phyloP scores from a whole-genome alignment of 73 alveolate genomes.

The Loxodes magnus region DNA sequence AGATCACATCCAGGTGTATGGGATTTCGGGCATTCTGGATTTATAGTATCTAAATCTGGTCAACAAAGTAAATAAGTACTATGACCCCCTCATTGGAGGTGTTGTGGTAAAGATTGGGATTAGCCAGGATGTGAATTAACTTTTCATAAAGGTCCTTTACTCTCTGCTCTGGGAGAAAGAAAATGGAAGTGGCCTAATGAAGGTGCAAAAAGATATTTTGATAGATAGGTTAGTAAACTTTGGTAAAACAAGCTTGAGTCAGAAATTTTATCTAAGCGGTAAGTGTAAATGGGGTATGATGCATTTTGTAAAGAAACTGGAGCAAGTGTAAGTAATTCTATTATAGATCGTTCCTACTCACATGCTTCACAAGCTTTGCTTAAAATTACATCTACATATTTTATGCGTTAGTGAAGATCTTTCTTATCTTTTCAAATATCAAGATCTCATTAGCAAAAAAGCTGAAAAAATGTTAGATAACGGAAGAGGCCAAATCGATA shows the following conservation, averaged over 20 bases:
- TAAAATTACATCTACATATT: conserved; percentile 49
- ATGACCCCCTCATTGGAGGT: conserved; percentile 97
- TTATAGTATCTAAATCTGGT: too few relatives aligned
- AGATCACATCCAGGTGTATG: conserved; percentile 94
- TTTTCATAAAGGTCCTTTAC: conserved; percentile 79
- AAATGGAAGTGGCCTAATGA: conserved; percentile 89
- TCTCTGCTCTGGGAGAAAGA: conserved; percentile 49
- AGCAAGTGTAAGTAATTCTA: too few relatives aligned
- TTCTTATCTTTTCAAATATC: conserved; percentile 70
- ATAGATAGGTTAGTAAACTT: conserved; percentile 57
- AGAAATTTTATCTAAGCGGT: conserved; percentile 3
- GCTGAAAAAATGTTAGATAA: conserved; percentile 43
- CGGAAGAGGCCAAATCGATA: too few relatives aligned
- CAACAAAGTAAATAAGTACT: too few relatives aligned
- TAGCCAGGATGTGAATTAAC: conserved; percentile 74
- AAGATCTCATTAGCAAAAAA: conserved; percentile 63
- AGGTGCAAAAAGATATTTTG: conserved; percentile 68
- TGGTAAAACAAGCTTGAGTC: conserved; percentile 54
- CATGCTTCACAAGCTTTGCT: conserved; percentile 57
- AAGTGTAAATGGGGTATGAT: conserved; percentile 1
- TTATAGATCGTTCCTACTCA: conserved; percentile 28
- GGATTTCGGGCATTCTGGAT: conserved; percentile 96
- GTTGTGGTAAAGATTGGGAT: conserved; percentile 94
- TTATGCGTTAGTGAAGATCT: conserved; percentile 77
- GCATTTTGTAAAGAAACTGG: background rate